Evolutionary conservation across 371 early-diverging fungal genomes (phyloP).

Genomic region (Mucor irregularis): DNA sequence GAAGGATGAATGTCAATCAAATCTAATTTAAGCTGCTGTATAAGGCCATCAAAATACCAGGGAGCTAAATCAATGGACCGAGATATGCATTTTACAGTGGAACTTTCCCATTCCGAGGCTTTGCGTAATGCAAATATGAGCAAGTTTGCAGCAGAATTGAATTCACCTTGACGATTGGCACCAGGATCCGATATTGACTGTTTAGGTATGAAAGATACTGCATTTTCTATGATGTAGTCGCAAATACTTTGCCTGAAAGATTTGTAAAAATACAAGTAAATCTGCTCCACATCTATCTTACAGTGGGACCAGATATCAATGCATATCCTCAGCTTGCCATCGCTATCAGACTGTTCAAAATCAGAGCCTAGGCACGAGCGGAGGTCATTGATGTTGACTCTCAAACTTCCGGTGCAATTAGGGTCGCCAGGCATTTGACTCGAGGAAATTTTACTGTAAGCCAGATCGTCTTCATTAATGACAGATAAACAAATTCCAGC

Average conservation of each 20-base stretch:
- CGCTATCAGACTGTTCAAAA: conserved; percentile 12
- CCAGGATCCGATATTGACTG: background rate
- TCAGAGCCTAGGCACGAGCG: conserved; percentile 23
- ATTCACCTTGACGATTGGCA: background rate
- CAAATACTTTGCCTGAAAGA: conserved; percentile 64
- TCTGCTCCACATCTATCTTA: conserved; percentile 48
- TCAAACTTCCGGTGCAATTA: background rate
- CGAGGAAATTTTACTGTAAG: background rate
- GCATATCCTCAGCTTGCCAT: conserved; percentile 38
- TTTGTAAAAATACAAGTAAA: conserved; percentile 52
- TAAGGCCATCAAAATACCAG: conserved; percentile 43
- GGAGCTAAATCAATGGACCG: conserved; percentile 25
- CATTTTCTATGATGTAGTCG: conserved; percentile 70
- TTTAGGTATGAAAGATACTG: conserved; percentile 22
- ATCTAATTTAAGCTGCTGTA: conserved; percentile 33
- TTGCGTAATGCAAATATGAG: conserved; percentile 35
- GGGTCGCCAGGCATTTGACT: background rate
- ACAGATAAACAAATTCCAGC: conserved; percentile 52
- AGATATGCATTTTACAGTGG: conserved; percentile 55
- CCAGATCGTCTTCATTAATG: conserved; percentile 5
- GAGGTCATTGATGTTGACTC: conserved; percentile 1
- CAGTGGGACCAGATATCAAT: conserved; percentile 78
- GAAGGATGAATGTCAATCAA: conserved; percentile 27
- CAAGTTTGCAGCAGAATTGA: background rate
- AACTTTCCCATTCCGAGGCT: conserved; percentile 52